Evolutionary conservation across 2,329 filamentous ascomycete species (phyloP).

Genomic region (Fonsecaea pugnacius): DNA sequence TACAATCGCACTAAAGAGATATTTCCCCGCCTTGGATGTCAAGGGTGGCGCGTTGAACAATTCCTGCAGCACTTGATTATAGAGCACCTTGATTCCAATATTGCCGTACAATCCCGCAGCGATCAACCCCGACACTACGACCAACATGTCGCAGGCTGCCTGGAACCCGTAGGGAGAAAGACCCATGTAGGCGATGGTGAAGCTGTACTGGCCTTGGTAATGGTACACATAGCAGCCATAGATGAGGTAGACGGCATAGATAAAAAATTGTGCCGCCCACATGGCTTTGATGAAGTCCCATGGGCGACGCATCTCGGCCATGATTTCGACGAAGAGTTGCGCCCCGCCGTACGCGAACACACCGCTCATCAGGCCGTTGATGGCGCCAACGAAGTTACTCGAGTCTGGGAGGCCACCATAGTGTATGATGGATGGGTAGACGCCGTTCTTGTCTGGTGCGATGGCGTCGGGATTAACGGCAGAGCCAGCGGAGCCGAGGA

Average conservation of each 20-base stretch:
- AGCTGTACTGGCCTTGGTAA: conserved; percentile 35
- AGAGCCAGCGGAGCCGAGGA: conserved; percentile 39
- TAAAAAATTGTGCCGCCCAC: conserved; percentile 34
- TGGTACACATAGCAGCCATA: conserved; percentile 38
- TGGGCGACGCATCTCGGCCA: conserved; percentile 41
- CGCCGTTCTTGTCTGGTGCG: conserved; percentile 33
- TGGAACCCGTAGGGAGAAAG: conserved; percentile 44
- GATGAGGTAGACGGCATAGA: conserved; percentile 33
- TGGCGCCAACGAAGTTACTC: conserved; percentile 33
- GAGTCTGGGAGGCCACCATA: conserved; percentile 35
- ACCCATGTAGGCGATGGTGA: conserved; percentile 34
- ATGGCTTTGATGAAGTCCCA: conserved; percentile 36
- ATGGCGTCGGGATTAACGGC: conserved; percentile 37
- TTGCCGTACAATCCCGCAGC: conserved; percentile 48
- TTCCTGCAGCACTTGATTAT: conserved; percentile 51
- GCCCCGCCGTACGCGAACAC: conserved; percentile 42
- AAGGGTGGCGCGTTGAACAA: conserved; percentile 49
- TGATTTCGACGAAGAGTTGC: conserved; percentile 41
- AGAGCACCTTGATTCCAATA: conserved; percentile 50
- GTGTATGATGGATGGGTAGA: conserved; percentile 36
- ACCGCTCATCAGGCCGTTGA: conserved; percentile 40
- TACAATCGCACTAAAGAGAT: conserved; percentile 34
- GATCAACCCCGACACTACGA: conserved; percentile 42
- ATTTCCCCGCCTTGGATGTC: conserved; percentile 46
- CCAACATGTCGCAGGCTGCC: conserved; percentile 41